phyloP scores from a whole-genome alignment of 1,284 basidiomycete species.

The Bondarzewia mesenterica region DNA sequence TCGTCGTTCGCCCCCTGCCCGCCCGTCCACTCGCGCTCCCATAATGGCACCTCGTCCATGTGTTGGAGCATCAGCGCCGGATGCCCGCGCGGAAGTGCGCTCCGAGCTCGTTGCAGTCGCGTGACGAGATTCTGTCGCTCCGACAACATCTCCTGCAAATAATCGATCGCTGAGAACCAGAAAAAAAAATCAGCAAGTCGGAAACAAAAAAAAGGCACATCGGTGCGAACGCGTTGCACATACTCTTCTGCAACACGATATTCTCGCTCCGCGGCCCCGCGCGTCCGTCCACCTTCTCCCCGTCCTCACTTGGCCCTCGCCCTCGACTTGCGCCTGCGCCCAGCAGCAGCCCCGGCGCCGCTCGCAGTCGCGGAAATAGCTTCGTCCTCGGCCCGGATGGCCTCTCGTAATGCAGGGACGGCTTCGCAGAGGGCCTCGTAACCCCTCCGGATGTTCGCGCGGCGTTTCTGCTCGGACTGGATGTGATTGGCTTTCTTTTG shows the following conservation, averaged over 20 bases:
- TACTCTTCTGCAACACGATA: conserved; percentile 77
- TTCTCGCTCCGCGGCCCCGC: conserved; percentile 83
- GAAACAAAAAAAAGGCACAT: conserved; percentile 6
- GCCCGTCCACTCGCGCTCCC: conserved; percentile 75
- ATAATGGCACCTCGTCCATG: conserved; percentile 36
- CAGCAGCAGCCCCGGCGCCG: conserved; percentile 8
- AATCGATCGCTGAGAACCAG: conserved; percentile 64
- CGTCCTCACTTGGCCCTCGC: conserved; percentile 24
- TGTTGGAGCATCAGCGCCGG: conserved; percentile 36
- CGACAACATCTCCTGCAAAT: conserved; percentile 56
- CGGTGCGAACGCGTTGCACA: conserved; percentile 22
- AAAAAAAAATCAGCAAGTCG: conserved; percentile 8
- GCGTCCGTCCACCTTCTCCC: conserved; percentile 66
- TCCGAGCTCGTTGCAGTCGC: conserved; percentile 54
- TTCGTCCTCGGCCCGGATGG: conserved; percentile 60
- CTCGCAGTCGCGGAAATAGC: conserved; percentile 15
- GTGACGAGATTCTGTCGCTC: conserved; percentile 47
- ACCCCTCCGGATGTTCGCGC: conserved; percentile 84
- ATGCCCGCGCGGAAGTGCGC: conserved; percentile 45
- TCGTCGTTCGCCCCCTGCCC: conserved; percentile 41
- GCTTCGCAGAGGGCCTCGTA: conserved; percentile 80
- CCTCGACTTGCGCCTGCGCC: conserved; percentile 23
- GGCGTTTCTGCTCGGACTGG: conserved; percentile 81
- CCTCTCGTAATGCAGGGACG: conserved; percentile 72
- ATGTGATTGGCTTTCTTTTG: conserved; percentile 95